A percentile compares a stretch with the other conserved stretches of the same genome.
phyloP scores from a whole-genome alignment of 1,139 yeast species.

The Hemisphaericaspora lyxosophila region DNA sequence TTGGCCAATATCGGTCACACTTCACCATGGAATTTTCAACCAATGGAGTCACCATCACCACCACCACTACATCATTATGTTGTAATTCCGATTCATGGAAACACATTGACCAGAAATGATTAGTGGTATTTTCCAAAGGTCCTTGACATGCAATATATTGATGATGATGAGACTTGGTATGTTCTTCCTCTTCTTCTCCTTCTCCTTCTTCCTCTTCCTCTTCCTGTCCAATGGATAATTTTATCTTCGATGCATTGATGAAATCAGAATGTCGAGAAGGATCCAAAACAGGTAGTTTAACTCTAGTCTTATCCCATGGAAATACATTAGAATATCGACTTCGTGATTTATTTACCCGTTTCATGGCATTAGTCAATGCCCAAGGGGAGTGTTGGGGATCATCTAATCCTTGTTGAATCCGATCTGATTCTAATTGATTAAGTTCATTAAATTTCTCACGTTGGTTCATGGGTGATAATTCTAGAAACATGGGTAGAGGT shows the following conservation, averaged over 20 bases:
- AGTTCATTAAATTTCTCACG: constrained; percentile 16
- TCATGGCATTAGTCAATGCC: constrained; percentile 26
- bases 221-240: constrained; percentile 12
- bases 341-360: constrained; percentile 17
- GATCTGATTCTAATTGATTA: constrained; percentile 18
- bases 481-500: constrained; percentile 2
- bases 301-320: constrained; percentile 43
- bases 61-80: constrained; percentile 45
- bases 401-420: constrained; percentile 18
- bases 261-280: constrained; percentile 24
- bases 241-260: constrained; percentile 44
- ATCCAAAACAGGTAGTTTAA: constrained; percentile 24
- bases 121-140: constrained; percentile 60
- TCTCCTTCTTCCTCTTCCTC: not conserved
- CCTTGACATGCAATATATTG: constrained; percentile 52
- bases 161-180: not conserved
- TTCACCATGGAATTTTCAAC: constrained; percentile 59
- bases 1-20: constrained; percentile 79
- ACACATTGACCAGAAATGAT: constrained; percentile 88
- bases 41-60: constrained; percentile 88
- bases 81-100: constrained; percentile 43
- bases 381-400: constrained; percentile 20
- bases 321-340: constrained; percentile 45
- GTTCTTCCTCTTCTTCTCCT: not conserved
- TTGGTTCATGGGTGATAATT: constrained; percentile 8